Conservation (phyloP, 1,284 basidiomycete genomes). For the Ceratobasidium sp. region DNA sequence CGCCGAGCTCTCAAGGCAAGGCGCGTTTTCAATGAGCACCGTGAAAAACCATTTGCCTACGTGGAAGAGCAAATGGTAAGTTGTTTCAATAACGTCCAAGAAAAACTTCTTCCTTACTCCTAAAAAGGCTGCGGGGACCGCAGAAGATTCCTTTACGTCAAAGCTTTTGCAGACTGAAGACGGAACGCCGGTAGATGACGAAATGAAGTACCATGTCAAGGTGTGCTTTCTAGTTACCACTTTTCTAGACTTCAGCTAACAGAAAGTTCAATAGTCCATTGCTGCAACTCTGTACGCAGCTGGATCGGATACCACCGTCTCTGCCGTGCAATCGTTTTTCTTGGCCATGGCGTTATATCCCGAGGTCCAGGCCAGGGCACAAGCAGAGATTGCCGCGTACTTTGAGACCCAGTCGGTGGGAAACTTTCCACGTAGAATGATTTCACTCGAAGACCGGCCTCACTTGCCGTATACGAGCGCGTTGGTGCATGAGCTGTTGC, state of each 20-base stretch:
- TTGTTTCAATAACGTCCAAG: no score
- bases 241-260: background rate
- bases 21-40: background rate
- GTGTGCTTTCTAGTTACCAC: background rate
- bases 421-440: background rate
- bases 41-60: background rate
- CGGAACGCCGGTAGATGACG: background rate
- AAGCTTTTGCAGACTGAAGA: constrained; percentile 29
- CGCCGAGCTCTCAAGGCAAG: background rate
- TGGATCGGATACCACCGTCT: constrained; percentile 47
- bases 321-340: constrained; percentile 30
- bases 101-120: background rate
- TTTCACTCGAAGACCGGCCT: background rate
- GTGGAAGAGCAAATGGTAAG: background rate
- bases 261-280: background rate
- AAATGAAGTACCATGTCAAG: constrained; percentile 4
- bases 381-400: background rate
- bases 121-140: background rate
- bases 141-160: constrained; percentile 11
- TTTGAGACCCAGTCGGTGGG: background rate
- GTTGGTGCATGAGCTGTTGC: constrained; percentile 4
- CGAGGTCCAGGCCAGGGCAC: constrained; percentile 12
- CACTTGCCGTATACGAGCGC: constrained; percentile 18
- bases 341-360: constrained; percentile 20
- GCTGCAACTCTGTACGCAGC: constrained; percentile 53